phyloP scores from a whole-genome alignment of 768 basidiomycete species.

The Termitomyces sp. region DNA sequence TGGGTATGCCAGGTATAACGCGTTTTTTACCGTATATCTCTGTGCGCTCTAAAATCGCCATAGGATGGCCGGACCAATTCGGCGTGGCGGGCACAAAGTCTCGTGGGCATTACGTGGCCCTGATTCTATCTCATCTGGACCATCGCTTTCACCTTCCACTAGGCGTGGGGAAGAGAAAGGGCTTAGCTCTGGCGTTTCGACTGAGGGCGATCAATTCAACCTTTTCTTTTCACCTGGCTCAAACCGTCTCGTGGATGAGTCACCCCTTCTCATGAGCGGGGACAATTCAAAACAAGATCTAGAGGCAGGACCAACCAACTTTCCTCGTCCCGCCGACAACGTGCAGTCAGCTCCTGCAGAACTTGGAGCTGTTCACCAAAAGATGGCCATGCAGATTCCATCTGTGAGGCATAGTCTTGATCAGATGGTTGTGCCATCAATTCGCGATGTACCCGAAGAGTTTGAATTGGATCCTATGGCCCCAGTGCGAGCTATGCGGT shows the following conservation, averaged over 20 bases:
- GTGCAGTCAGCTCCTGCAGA: conserved; percentile 52
- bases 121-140: conserved; percentile 28
- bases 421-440: conserved; percentile 3
- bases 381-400: conserved; percentile 20
- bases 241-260: conserved; percentile 35
- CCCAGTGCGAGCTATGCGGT: conserved; percentile 33
- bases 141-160: conserved; percentile 20
- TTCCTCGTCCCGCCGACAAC: conserved; percentile 1
- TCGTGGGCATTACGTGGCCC: conserved; percentile 52
- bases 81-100: conserved; percentile 44
- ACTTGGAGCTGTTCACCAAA: conserved; percentile 34
- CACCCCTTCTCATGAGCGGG: conserved; percentile 31
- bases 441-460: not conserved
- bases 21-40: conserved; percentile 16
- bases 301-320: not conserved
- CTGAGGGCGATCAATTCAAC: not conserved
- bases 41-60: conserved; percentile 1
- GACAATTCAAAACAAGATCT: not conserved
- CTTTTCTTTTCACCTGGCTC: conserved; percentile 35
- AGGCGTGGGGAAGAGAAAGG: conserved; percentile 14
- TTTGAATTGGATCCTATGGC: conserved; percentile 40
- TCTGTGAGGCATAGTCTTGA: conserved; percentile 30
- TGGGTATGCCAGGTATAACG: conserved; percentile 76
- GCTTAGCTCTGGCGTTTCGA: not conserved
- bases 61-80: conserved; percentile 72